Evolutionary conservation across 2,329 filamentous ascomycete genomes (phyloP), one percentile per base, ranked within the genome.

Genomic region (Ophiostoma tasmaniense): DNA sequence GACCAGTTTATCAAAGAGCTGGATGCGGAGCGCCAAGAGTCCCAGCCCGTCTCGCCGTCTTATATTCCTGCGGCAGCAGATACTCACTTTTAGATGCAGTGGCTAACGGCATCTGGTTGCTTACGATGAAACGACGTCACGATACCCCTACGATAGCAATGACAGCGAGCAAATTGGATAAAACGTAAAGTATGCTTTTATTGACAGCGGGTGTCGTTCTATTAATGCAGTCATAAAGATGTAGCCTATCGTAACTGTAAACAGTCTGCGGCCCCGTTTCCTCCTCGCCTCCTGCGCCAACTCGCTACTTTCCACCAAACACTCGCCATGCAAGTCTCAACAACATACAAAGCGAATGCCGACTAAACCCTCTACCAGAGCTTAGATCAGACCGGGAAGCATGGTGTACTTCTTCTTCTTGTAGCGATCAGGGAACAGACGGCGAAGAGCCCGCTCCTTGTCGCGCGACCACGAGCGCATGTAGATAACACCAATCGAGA

Each of bases 391-490:
- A 2, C 91, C 91, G 2, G 95, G 92, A 70, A 97, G 79, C 80
- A 97, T 90, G 71, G 87, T 88, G 76, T 84, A 94, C 76, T 87
- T 87, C 91, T 99, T 98, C 83, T 90, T 93, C 89, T 94, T 93
- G 82, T 99, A 99, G 80, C 89, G 91, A 77, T 93, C 90, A 55
- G 91, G 91, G 79, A 98, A 97, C 78, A 97, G 91, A 79, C 90
- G 90, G 75, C 95, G 88, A 78, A 97, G 95, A 69, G 91, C 88
- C 76, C 83, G 87, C 84, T 99, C 95, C 85, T 97, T 98, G 83
- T 92, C 94, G 80, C 86, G 86, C 52, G 90, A 94, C 95, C 95
- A 99, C 67, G 83, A 78, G 69, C 85, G 87, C 95, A 99, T 98
- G 80, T 93, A 92, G 30, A 80, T 84, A 20, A 84, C 85, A 42